phyloP scores from a whole-genome alignment of 2,329 filamentous ascomycete genomes.

The Penicillium sp. region DNA sequence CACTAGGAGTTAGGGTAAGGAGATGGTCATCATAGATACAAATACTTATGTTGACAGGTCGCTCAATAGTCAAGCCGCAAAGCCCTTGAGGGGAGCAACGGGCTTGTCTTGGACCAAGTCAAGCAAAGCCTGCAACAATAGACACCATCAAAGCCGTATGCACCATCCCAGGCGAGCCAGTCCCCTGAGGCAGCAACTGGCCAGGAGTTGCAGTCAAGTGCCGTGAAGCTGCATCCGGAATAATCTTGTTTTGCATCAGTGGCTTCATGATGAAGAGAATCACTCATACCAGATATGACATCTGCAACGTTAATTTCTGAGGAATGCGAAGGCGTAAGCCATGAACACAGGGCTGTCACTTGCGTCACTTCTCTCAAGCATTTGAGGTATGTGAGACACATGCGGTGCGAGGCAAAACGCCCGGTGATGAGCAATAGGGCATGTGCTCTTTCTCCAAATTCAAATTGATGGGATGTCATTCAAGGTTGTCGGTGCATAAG shows the following conservation, averaged over 20 bases:
- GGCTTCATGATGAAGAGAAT: background rate
- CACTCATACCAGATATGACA: background rate
- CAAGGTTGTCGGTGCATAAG: background rate
- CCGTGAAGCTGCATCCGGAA: background rate
- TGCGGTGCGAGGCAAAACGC: too few relatives aligned
- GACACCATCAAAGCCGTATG: background rate
- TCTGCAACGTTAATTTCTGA: background rate
- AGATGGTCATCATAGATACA: background rate
- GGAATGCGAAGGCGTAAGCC: constrained; percentile 6
- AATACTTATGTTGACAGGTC: background rate
- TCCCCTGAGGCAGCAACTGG: background rate
- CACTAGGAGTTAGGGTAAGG: background rate
- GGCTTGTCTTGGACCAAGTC: background rate
- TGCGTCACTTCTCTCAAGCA: background rate
- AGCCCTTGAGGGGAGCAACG: background rate
- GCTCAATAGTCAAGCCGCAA: background rate
- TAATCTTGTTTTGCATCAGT: background rate
- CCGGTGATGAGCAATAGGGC: background rate
- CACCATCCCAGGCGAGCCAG: background rate
- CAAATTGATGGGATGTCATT: background rate
- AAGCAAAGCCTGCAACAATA: background rate
- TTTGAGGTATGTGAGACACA: too few relatives aligned
- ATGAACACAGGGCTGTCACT: background rate
- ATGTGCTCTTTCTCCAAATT: background rate
- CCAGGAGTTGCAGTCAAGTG: background rate